Evolutionary conservation across 768 basidiomycete genomes (phyloP), one percentile per base, ranked within the genome.

Genomic region (Leccinum pellstonianum): DNA sequence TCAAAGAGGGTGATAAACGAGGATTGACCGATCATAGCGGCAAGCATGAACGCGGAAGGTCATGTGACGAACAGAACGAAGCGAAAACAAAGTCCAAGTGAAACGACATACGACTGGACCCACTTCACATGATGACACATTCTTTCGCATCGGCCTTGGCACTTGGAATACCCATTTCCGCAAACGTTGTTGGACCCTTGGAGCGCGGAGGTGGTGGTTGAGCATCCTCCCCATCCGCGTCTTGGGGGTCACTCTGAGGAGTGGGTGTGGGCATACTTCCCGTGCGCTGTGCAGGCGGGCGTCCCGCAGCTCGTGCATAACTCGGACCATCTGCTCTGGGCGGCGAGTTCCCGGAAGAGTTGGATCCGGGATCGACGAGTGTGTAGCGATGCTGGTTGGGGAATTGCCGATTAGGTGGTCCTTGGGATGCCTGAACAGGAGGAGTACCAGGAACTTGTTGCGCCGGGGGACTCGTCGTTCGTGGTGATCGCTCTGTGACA

Each of bases 111-210:
- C n/a, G 41, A 43, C n/a, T 10, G n/a, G 41, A n/a, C 43, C n/a
- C 14, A 17, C 14, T 38, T 81, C 71, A 97, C 93, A 97, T 95
- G 63, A 97, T 82, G 35, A 91, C 76, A 77, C 94, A 96, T 0
- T 92, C 88, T 74, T 93, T 87, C 5, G 91, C 84, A 67, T 93
- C 86, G 48, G 85, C 82, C 67, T 89, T 91, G 27, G 81, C 83
- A 12, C 88, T 87, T 33, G 86, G 83, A 68, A 94, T 88, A 0
- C 95, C 95, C 94, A 97, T 95, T 79, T 96, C 94, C 21, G 88
- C 90, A 76, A 97, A 95, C 48, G 93, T 95, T 68, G 87, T 80
- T 1, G 90, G 83, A 1, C 86, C 81, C 56, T 68, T 76, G 31
- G 23, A 38, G 8, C 64, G 67, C 37, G 49, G 54, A 25, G 52